Conservation (phyloP, 768 basidiomycete genomes). For the Tremella fuciformis region DNA sequence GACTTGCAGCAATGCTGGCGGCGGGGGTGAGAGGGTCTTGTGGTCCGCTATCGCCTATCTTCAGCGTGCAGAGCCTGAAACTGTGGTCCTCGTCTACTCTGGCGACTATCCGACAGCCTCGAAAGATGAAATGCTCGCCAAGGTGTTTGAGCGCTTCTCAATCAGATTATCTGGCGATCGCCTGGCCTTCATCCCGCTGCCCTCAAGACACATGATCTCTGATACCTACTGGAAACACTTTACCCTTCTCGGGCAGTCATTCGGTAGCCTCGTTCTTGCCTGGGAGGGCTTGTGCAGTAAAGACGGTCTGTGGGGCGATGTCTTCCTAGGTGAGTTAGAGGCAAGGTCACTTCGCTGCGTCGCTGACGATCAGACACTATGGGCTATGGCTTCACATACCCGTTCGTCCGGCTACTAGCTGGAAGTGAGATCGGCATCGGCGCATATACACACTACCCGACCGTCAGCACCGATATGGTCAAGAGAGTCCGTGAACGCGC, state of each 20-base stretch:
- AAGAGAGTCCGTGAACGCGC: constrained; percentile 65
- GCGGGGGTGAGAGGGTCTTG: constrained; percentile 91
- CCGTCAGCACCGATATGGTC: constrained; percentile 92
- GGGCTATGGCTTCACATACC: constrained; percentile 95
- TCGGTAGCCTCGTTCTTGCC: constrained; percentile 79
- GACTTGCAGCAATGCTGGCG: constrained; percentile 77
- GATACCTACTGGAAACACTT: constrained; percentile 82
- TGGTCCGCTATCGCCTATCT: constrained; percentile 82
- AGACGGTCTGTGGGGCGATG: constrained; percentile 71
- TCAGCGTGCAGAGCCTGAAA: constrained; percentile 55
- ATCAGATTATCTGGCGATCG: constrained; percentile 65
- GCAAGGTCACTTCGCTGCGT: neutral
- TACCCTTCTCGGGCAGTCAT: constrained; percentile 84
- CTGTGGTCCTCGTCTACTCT: constrained; percentile 78
- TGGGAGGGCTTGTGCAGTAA: constrained; percentile 68
- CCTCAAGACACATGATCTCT: constrained; percentile 68
- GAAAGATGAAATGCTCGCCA: constrained; percentile 74
- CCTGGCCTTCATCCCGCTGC: constrained; percentile 78
- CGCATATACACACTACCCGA: constrained; percentile 94
- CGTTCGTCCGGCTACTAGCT: constrained; percentile 64
- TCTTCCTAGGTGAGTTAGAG: constrained; percentile 72
- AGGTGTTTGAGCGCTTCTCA: constrained; percentile 80
- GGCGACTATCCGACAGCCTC: constrained; percentile 72
- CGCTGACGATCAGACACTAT: constrained; percentile 71
- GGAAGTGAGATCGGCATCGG: constrained; percentile 64